Evolutionary conservation across 371 early-diverging fungal genomes (phyloP).

Genomic region (Zancudomyces culisetae): DNA sequence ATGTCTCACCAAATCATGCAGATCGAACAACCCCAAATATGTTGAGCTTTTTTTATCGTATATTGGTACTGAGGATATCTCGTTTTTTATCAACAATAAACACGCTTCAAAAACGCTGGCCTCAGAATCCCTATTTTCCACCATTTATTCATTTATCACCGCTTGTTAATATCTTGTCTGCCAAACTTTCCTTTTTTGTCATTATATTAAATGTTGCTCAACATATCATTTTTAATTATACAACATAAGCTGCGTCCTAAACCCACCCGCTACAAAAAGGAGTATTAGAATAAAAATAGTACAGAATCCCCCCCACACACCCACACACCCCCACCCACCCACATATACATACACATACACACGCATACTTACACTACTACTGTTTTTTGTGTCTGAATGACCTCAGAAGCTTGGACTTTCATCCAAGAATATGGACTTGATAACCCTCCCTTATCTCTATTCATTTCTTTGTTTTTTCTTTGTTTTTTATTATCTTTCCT

Average conservation of each 20-base stretch:
- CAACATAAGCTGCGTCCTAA: no score
- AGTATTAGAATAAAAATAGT: no score
- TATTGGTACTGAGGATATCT: conserved; percentile 54
- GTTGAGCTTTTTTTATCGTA: conserved; percentile 28
- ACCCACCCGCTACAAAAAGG: no score
- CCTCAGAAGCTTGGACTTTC: conserved; percentile 8
- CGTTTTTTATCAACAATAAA: conserved; percentile 18
- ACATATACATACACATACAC: no score
- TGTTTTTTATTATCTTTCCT: neutral
- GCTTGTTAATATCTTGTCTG: neutral
- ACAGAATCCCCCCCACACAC: no score
- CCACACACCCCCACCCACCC: no score
- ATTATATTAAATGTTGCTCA: no score
- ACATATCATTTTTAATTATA: no score
- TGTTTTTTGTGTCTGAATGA: conserved; percentile 14
- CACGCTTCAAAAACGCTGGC: conserved; percentile 20
- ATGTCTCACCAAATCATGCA: conserved; percentile 52
- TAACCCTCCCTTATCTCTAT: conserved; percentile 7
- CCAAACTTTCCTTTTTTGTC: neutral
- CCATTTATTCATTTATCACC: neutral
- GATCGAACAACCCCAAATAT: conserved; percentile 74
- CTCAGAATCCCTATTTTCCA: conserved; percentile 8
- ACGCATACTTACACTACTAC: conserved; percentile 13
- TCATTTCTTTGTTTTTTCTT: neutral
- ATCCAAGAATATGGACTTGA: conserved; percentile 13